A percentile compares a stretch with the other conserved stretches of the same genome.
phyloP scores from a whole-genome alignment of 2,329 filamentous ascomycete genomes.

The Xylariaceae sp. region DNA sequence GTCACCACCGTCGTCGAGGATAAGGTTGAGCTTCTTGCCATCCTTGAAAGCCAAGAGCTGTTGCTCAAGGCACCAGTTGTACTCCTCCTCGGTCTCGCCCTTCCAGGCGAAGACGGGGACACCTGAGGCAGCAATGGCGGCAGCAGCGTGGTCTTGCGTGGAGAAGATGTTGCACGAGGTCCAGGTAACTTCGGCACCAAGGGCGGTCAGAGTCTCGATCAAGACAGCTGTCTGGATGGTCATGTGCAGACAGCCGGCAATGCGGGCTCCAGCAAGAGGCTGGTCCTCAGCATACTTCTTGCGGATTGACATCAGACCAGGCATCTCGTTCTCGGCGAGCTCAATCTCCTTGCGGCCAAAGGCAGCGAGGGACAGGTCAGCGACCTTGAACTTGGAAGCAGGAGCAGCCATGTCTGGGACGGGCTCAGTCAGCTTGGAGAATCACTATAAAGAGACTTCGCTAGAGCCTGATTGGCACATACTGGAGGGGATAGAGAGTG shows the following conservation, averaged over 20 bases:
- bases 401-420: slow-evolving; percentile 61
- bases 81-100: slow-evolving; percentile 98
- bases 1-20: slow-evolving; percentile 98
- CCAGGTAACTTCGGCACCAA: slow-evolving; percentile 98
- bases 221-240: slow-evolving; percentile 99
- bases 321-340: slow-evolving; percentile 94
- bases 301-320: slow-evolving; percentile 93
- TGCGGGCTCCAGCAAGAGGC: slow-evolving; percentile 88
- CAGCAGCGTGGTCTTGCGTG: slow-evolving; percentile 96
- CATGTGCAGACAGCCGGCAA: slow-evolving; percentile 98
- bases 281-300: slow-evolving; percentile 87
- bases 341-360: slow-evolving; percentile 99
- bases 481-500: slow-evolving; percentile 1
- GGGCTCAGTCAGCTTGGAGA: slow-evolving; percentile 3
- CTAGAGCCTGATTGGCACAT: slow-evolving; percentile 2
- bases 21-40: slow-evolving; percentile 93
- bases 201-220: slow-evolving; percentile 91
- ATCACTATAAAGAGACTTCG: not conserved
- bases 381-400: slow-evolving; percentile 95
- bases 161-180: slow-evolving; percentile 99
- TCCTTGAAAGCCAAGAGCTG: slow-evolving; percentile 96
- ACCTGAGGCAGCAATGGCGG: slow-evolving; percentile 89
- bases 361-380: slow-evolving; percentile 93
- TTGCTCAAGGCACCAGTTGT: slow-evolving; percentile 99
- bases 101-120: slow-evolving; percentile 78